Evolutionary conservation across 106 monocot species (phyloP).

Genomic region (Cymbidium sinense): DNA sequence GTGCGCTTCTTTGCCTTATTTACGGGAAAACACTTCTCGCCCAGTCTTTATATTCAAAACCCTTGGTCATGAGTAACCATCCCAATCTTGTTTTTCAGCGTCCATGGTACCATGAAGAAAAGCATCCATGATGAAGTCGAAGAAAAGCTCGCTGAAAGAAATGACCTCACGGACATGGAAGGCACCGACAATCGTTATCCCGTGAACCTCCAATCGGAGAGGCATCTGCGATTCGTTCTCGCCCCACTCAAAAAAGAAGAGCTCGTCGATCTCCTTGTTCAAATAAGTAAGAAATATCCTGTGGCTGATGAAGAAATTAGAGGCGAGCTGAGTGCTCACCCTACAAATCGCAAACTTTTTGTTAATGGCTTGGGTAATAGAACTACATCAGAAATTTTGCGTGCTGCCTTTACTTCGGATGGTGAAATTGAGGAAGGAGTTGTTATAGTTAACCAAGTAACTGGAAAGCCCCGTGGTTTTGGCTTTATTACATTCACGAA

Average conservation of each 20-base stretch:
- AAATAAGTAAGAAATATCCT: conserved; percentile 33
- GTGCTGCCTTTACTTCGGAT: conserved; percentile 29
- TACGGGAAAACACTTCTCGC: background rate
- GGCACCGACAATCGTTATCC: conserved; percentile 1
- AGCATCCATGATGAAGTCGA: conserved; percentile 18
- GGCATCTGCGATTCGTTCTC: conserved; percentile 25
- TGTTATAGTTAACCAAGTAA: conserved; percentile 32
- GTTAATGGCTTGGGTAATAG: conserved; percentile 35
- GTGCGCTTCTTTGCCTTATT: too few species aligned
- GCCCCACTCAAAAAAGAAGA: conserved; percentile 40
- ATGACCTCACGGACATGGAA: background rate
- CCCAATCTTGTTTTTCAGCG: background rate
- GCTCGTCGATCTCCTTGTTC: conserved; percentile 43
- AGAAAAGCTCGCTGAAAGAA: conserved; percentile 23
- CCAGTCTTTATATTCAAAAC: background rate
- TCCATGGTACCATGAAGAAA: background rate
- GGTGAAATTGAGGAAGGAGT: conserved; percentile 50
- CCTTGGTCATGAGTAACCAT: background rate
- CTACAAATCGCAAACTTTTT: conserved; percentile 50
- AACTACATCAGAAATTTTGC: conserved; percentile 49
- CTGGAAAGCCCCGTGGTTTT: conserved; percentile 43
- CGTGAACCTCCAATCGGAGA: background rate
- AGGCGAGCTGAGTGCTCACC: conserved; percentile 30
- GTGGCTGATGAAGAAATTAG: conserved; percentile 39
- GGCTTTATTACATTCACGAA: conserved; percentile 43